Conservation (phyloP, 331 rosid species). For the Spiraea crenata region DNA sequence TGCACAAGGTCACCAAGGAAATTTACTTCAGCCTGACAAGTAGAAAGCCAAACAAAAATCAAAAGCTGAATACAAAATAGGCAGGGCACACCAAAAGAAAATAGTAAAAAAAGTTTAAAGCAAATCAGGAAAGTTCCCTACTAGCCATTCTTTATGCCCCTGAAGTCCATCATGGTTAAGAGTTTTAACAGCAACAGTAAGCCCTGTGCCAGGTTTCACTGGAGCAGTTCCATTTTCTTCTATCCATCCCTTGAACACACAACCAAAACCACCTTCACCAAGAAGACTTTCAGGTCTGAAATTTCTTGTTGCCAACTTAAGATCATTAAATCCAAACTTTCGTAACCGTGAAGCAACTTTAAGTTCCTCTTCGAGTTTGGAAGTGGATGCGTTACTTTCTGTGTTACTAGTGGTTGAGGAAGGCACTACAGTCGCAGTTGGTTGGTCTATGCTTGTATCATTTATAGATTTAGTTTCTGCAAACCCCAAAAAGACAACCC, state of each 20-base stretch:
- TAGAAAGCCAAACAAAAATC: conserved; percentile 22
- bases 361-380: conserved; percentile 87
- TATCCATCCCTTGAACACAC: conserved; percentile 96
- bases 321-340: conserved; percentile 80
- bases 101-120: conserved; percentile 1
- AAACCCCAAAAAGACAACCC: conserved; percentile 14
- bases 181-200: conserved; percentile 93
- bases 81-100: conserved; percentile 3
- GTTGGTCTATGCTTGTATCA: conserved; percentile 80
- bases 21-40: conserved; percentile 83
- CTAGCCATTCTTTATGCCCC: conserved; percentile 99
- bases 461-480: conserved; percentile 70
- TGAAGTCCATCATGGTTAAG: conserved; percentile 97
- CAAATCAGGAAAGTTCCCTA: conserved; percentile 39
- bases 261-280: conserved; percentile 98
- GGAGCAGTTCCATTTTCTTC: conserved; percentile 99
- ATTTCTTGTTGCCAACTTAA: conserved; percentile 88
- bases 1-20: conserved; percentile 90
- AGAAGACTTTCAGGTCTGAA: conserved; percentile 98
- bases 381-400: conserved; percentile 84
- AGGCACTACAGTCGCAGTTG: conserved; percentile 55
- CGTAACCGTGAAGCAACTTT: conserved; percentile 86
- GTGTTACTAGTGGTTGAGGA: conserved; percentile 81
- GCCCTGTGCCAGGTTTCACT: conserved; percentile 97
- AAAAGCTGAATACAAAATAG: conserved; percentile 4